Percentiles rank a stretch among this genome's conserved stretches.
Evolutionary conservation across 78 protist species (phyloP).

Genomic region (Cavenderia fasciculata): DNA sequence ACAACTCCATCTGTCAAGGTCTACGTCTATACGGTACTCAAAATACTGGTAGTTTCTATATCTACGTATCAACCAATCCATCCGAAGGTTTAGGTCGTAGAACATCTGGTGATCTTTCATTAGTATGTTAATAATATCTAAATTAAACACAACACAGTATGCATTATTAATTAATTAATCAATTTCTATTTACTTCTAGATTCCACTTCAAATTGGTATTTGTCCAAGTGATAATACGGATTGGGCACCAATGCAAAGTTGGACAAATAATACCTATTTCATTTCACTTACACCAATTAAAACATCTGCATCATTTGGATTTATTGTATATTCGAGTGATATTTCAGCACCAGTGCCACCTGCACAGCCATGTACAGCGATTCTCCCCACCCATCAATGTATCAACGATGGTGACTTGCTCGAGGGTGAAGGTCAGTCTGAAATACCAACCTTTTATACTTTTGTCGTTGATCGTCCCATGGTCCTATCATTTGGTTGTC

Average conservation of each 20-base stretch:
- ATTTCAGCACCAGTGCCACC: slow-evolving; percentile 4
- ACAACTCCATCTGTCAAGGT: slow-evolving; percentile 28
- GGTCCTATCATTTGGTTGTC: slow-evolving; percentile 12
- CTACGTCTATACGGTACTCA: slow-evolving; percentile 5
- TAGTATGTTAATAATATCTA: no score
- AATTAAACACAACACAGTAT: no score
- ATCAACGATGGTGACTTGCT: slow-evolving; percentile 33
- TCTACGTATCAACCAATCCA: no score
- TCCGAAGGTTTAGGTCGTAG: no score
- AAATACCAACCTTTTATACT: slow-evolving; percentile 1
- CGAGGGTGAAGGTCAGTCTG: background rate
- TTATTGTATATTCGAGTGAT: background rate
- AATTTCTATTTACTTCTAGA: no score
- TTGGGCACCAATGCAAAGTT: background rate
- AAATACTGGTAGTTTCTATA: no score
- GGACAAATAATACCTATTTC: slow-evolving; percentile 50
- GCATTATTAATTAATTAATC: no score
- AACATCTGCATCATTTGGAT: background rate
- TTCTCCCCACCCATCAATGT: background rate
- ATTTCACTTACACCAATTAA: background rate
- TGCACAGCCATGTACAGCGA: background rate
- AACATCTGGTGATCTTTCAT: no score
- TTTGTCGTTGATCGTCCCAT: slow-evolving; percentile 2
- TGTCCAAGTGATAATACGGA: slow-evolving; percentile 65
- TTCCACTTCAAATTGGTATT: background rate